Evolutionary conservation across 257 asterid species (phyloP), one percentile per base, ranked within the genome.

Genomic region (Galeopsis tetrahit): DNA sequence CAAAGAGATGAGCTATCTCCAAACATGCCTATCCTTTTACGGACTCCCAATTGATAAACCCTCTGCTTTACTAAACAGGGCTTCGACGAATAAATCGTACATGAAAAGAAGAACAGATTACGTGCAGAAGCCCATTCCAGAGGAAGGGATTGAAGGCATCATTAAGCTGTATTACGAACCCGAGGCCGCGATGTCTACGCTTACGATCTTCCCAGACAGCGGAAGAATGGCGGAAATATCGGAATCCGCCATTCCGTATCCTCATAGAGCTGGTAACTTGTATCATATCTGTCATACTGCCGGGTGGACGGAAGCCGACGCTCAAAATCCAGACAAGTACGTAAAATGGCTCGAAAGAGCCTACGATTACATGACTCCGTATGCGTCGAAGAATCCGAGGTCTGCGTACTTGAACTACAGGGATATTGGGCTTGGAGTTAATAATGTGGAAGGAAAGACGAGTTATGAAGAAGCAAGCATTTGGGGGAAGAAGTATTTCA

Each of bases 231-330:
- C 48, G 2, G 69, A 71, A 3, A 36, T 71, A 10, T 17, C 76
- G 0, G 39, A 36, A 63, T 81, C 83, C 2, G 82, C 74, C 59
- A 66, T 59, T 21, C 85, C 85, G 0, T 84, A 70, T 59, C 82
- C 84, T 4, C 88, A 84, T 13, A 56, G 88, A 7, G 34, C 72
- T 0, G 85, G 85, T 1, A 73, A 65, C 32, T 49, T 77, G 44
- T 83, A 38, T 67, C 63, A 36, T 43, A 70, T 80, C 9, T 66
- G 39, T 2, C 38, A 80, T 10, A n/a, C 14, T 5, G 51, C 57
- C 0, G 1, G 0, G 63, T 80, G 85, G 21, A 0, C 5, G 4
- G 40, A 5, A 2, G 1, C 5, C 38, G 52, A 13, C 2, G 31
- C 0, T 4, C 32, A 2, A 64, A 65, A 65, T 46, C 17, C 65